phyloP scores from a whole-genome alignment of 169 alveolate genomes.

The Babesia microti region DNA sequence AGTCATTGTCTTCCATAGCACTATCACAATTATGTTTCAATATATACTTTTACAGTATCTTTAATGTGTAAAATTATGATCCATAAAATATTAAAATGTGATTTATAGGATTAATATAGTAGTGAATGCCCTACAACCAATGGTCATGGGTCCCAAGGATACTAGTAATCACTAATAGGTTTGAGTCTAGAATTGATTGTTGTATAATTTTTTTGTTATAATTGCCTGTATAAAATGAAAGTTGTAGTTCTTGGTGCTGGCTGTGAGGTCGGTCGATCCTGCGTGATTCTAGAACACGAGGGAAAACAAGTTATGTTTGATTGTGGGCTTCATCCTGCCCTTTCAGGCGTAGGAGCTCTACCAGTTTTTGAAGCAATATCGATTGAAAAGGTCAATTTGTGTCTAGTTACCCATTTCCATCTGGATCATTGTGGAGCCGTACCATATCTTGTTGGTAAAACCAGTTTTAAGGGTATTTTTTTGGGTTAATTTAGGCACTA shows the following conservation, averaged over 20 bases:
- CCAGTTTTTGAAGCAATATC: slow-evolving; percentile 95
- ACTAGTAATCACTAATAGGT: no score
- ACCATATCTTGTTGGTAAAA: slow-evolving; percentile 86
- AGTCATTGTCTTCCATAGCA: no score
- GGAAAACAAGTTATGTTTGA: slow-evolving; percentile 91
- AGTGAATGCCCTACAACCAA: no score
- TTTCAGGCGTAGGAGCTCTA: slow-evolving; percentile 89
- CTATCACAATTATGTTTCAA: no score
- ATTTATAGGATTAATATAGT: no score
- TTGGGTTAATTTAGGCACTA: slow-evolving; percentile 55
- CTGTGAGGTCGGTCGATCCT: slow-evolving; percentile 91
- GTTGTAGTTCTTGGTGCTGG: slow-evolving; percentile 80
- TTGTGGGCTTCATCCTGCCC: slow-evolving; percentile 98
- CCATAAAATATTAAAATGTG: no score
- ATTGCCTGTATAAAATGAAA: slow-evolving; percentile 27
- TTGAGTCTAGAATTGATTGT: no score
- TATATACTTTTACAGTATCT: no score
- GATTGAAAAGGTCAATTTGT: slow-evolving; percentile 81
- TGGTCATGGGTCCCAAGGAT: no score
- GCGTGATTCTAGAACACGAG: slow-evolving; percentile 83
- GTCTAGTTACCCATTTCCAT: slow-evolving; percentile 94
- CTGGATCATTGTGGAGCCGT: slow-evolving; percentile 97
- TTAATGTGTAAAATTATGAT: no score
- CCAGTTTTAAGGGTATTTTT: slow-evolving; percentile 82
- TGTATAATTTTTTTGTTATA: no score